Evolutionary conservation across 768 basidiomycete species (phyloP).

Genomic region (Amanita exitialis): DNA sequence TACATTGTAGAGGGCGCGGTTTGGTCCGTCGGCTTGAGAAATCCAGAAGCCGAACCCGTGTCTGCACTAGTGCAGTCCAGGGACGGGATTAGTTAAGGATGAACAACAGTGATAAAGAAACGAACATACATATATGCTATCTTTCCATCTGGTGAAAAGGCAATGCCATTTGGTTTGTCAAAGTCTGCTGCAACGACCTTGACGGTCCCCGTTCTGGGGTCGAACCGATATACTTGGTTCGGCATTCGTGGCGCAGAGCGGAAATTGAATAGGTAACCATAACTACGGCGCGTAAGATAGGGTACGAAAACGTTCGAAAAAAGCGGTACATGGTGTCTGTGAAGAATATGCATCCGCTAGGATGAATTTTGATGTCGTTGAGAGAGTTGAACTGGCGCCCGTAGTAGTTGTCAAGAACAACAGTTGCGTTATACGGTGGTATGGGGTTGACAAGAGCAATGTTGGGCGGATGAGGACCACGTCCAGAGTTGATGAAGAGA

Average conservation of each 20-base stretch:
- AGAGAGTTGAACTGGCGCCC: constrained; percentile 77
- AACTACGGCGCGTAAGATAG: constrained; percentile 23
- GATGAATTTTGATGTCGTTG: constrained; percentile 71
- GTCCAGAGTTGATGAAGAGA: constrained; percentile 56
- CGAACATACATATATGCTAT: constrained; percentile 49
- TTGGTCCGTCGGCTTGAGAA: constrained; percentile 34
- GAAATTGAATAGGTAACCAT: constrained; percentile 58
- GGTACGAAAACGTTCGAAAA: neutral
- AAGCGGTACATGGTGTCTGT: constrained; percentile 54
- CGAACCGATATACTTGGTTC: constrained; percentile 71
- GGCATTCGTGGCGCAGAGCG: constrained; percentile 57
- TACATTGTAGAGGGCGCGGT: constrained; percentile 54
- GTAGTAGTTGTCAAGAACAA: constrained; percentile 69
- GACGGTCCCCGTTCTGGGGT: constrained; percentile 53
- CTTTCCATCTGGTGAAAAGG: constrained; percentile 55
- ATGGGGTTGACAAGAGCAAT: constrained; percentile 55
- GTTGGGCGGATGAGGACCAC: constrained; percentile 50
- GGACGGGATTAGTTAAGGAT: neutral
- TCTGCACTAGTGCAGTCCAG: constrained; percentile 37
- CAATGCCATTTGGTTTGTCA: constrained; percentile 63
- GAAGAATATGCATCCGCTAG: constrained; percentile 63
- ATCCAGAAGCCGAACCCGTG: constrained; percentile 36
- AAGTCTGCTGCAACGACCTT: constrained; percentile 74
- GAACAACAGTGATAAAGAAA: neutral
- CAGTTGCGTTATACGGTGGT: constrained; percentile 55